Base-by-base conservation (phyloP, 768 basidiomycete genomes). In the Termitomyces bulborhizus region DNA sequence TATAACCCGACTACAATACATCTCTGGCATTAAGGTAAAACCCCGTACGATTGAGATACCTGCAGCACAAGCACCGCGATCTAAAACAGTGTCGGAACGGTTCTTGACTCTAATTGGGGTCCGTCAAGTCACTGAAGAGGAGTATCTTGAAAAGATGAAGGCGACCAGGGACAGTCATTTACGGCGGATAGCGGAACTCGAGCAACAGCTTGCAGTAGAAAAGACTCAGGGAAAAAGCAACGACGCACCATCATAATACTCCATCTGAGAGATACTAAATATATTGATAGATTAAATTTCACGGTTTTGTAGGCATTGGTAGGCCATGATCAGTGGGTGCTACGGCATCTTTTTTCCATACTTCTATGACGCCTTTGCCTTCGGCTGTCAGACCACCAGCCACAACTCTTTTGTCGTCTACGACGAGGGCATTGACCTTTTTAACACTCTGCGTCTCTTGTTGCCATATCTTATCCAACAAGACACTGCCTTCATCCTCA, bases 341-440 rank as follows among this genome's bases (percentile, higher is more conserved):
- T 6, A 45, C 7, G 3, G 31, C 12, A 5, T 63, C 56, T 58
- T 65, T 66, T 59, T 70, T 72, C 84, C 83, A 87, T 40, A 87
- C 70, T 64, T 89, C 87, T 56, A 85, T 77, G 18, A 79, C 59
- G 11, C 90, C 90, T 60, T 75, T 81, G 5, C 79, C 83, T 37
- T 78, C 75, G 44, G 70, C 70, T 5, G 69, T 71, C 46, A 91
- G 73, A 3, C 90, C 90, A 18, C 85, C 90, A 9, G 91, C 69
- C 3, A 79, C 66, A 26, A 89, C 65, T 43, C 73, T 73, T 32
- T 72, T 71, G 1, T 76, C 75, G 46, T 76, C 78, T 8, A 70
- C 70, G 36, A 78, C 66, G 29, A 92, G 62, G 0, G 82, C 74
- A 61, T 91, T 92, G 21, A 88, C 85, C 68, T 90, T 93, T 41